phyloP scores from a whole-genome alignment of 495 filamentous ascomycete species.

The Zalerion maritima region DNA sequence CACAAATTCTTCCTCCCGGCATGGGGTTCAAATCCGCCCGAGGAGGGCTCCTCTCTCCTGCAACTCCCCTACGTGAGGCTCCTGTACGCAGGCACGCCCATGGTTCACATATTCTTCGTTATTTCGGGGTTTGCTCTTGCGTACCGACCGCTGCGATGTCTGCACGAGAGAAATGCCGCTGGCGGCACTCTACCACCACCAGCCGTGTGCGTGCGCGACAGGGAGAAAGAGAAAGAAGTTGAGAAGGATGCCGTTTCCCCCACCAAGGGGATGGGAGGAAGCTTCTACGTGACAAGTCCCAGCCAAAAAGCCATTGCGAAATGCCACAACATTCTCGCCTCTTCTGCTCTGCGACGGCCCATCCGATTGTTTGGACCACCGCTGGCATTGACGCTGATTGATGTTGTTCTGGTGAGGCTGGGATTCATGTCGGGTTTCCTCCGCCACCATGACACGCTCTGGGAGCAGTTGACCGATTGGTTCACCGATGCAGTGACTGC shows the following conservation, averaged over 20 bases:
- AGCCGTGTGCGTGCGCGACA: no score
- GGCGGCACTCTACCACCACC: slow-evolving; percentile 29
- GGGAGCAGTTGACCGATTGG: slow-evolving; percentile 34
- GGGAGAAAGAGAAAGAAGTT: no score
- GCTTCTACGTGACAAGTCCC: no score
- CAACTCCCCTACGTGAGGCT: slow-evolving; percentile 52
- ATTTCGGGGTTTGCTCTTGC: slow-evolving; percentile 57
- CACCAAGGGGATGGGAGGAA: no score
- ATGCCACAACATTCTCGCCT: slow-evolving; percentile 29
- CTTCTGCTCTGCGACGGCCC: slow-evolving; percentile 48
- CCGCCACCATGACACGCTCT: slow-evolving; percentile 16
- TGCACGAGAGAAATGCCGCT: slow-evolving; percentile 39
- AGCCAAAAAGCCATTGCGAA: no score
- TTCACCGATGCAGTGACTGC: slow-evolving; percentile 30
- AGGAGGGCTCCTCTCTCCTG: slow-evolving; percentile 20
- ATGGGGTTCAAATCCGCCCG: slow-evolving; percentile 27
- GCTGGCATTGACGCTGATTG: slow-evolving; percentile 37
- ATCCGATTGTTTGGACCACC: slow-evolving; percentile 51
- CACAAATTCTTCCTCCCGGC: slow-evolving; percentile 19
- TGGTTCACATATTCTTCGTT: slow-evolving; percentile 64
- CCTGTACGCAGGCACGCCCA: slow-evolving; percentile 48
- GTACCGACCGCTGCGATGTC: slow-evolving; percentile 46
- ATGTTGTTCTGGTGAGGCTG: slow-evolving; percentile 37
- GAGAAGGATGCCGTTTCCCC: no score
- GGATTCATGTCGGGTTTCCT: slow-evolving; percentile 37